phyloP scores from a whole-genome alignment of 345 rosid species.

The Trapa incisa region DNA sequence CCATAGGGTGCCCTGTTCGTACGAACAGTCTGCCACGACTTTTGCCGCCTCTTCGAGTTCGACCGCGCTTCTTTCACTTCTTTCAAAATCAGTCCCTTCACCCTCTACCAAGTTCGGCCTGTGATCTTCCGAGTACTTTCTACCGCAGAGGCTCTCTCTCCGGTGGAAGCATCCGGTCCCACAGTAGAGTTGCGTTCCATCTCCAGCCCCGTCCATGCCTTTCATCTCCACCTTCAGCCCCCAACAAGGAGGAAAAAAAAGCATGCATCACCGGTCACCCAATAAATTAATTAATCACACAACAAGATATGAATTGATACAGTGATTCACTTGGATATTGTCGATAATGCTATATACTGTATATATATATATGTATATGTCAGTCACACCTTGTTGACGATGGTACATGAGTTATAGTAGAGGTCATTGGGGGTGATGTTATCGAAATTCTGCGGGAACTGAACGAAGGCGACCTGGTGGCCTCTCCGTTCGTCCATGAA shows the following conservation, averaged over 20 bases:
- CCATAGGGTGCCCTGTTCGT: slow-evolving; percentile 30
- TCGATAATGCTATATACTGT: no score
- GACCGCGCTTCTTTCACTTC: slow-evolving; percentile 2
- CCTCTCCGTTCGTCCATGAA: slow-evolving; percentile 31
- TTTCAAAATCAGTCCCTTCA: not conserved
- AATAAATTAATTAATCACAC: no score
- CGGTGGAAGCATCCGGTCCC: slow-evolving; percentile 33
- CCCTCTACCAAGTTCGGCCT: not conserved
- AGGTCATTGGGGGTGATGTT: slow-evolving; percentile 26
- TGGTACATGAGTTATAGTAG: slow-evolving; percentile 8
- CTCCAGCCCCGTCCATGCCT: slow-evolving; percentile 20
- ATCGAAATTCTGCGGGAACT: slow-evolving; percentile 21
- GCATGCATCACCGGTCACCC: no score
- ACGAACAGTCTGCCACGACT: slow-evolving; percentile 20
- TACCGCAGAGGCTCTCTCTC: slow-evolving; percentile 23
- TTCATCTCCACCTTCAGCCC: slow-evolving; percentile 13
- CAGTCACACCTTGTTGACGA: slow-evolving; percentile 2
- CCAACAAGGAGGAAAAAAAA: not conserved
- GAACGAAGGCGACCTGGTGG: slow-evolving; percentile 25
- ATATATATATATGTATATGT: no score
- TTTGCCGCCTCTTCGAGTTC: slow-evolving; percentile 25
- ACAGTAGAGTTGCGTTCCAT: slow-evolving; percentile 16
- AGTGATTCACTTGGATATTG: no score
- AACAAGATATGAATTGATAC: no score
- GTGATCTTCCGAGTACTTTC: slow-evolving; percentile 9